These are phyloP conservation scores for Nicotiana noctiflora DNA, from an alignment of 257 asterid genomes.

Conservation along the genomic window DNA sequence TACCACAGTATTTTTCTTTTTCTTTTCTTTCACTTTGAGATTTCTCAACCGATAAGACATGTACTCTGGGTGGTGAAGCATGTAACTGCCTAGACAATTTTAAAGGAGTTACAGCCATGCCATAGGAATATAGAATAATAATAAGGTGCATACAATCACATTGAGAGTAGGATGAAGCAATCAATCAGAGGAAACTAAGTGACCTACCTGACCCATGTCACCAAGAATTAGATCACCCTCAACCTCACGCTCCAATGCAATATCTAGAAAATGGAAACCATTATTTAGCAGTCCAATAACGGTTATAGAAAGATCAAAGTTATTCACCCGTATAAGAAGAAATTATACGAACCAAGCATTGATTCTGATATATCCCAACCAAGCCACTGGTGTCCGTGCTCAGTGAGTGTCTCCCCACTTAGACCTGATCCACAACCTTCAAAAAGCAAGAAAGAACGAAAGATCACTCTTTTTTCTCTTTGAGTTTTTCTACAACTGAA, in stretches of 20 bases:
- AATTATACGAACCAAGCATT: constrained; percentile 46
- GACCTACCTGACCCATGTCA: constrained; percentile 89
- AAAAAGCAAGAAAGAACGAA: not conserved
- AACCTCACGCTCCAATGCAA: constrained; percentile 87
- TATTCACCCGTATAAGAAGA: not conserved
- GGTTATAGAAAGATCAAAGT: not conserved
- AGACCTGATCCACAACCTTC: constrained; percentile 98
- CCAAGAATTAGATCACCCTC: constrained; percentile 86
- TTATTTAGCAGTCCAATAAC: not conserved
- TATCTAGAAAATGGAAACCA: constrained; percentile 27
- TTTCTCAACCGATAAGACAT: not conserved
- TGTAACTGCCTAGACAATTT: not conserved
- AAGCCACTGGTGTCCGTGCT: constrained; percentile 91
- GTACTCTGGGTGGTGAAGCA: not conserved
- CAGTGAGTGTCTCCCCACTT: constrained; percentile 88
- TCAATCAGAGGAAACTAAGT: not conserved
- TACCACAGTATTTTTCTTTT: not conserved
- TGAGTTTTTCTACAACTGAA: not conserved
- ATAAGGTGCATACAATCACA: not conserved
- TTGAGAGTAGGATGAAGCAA: not conserved
- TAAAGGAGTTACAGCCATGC: not conserved
- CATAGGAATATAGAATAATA: not conserved
- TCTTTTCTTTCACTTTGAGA: not conserved
- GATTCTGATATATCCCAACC: constrained; percentile 88
- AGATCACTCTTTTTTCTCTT: not conserved